Base-by-base conservation (phyloP, 1,139 yeast genomes). In the Saccharomycopsis crataegensis region DNA sequence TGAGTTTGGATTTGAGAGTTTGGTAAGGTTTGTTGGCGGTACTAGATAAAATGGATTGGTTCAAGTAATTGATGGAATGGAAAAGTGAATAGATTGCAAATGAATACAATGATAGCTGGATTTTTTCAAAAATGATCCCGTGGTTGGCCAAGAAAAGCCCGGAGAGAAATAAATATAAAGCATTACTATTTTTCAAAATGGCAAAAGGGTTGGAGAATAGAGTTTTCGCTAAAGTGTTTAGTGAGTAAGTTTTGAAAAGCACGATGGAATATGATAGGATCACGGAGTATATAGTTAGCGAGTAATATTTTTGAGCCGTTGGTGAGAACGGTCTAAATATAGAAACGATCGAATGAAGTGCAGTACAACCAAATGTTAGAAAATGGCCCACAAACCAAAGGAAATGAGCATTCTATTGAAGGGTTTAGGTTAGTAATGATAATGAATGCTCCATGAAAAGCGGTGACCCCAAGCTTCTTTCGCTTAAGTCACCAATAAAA, bases 1-100 rank as follows among this genome's bases (percentile, higher is more conserved):
- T 48, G 17, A 46, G 11, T 8, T 31, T 55, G 7, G 31, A 28
- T 12, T n/a, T 22, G 11, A 16, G 11, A 17, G 22, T 2, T 14
- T 14, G 34, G 8, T n/a, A 12, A 3, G 11, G 3, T 32, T 12
- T 37, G 9, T 43, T n/a, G 14, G 44, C 38, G 68, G 40, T 49
- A 61, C 60, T 41, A 69, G 46, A 69, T 50, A 72, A 58, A 34
- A 73, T 49, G 49, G 64, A 64, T 28, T 65, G 63, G 54, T 68
- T 70, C 54, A 78, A 73, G 65, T 81, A 82, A 42, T 74, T 71
- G 58, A 80, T 65, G 31, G 76, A 67, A 66, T 82, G 86, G 70
- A 82, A 82, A 2, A 77, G 58, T 0, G 84, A 78, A 65, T 75
- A 82, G n/a, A 81, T 76, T 3, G 73, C 70, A 57, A 78, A 81